Base-by-base conservation (phyloP, 495 filamentous ascomycete genomes). In the Articulospora tetracladia region DNA sequence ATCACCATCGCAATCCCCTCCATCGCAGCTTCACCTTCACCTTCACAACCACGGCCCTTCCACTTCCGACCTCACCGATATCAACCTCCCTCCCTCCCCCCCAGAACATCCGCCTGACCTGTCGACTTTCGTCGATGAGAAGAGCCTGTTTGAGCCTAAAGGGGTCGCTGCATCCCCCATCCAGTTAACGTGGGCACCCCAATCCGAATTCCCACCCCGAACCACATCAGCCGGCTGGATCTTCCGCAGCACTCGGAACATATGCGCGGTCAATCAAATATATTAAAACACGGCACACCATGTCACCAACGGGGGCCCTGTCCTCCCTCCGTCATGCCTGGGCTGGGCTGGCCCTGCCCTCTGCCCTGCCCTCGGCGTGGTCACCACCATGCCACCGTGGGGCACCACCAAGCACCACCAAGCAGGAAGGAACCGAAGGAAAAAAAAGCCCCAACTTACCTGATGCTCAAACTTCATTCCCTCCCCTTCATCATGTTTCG, bases 261-360 rank as follows among this genome's bases (percentile, higher is more conserved):
- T 44, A 44, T 44, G 39, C 39, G 39, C 39, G 39, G 39, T 44
- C 39, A 44, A 44, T 44, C 39, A 44, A 44, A 44, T 44, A 44
- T 44, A 44, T 44, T 44, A 44, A 44, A 44, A 44, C 39, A 8
- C 39, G 39, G 39, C 39, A 44, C 39, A 44, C 39, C 39, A 44
- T 44, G 7, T 44, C 10, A n/a, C 39, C 39, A n/a, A n/a, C n/a
- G n/a, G n/a, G n/a, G n/a, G n/a, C n/a, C n/a, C n/a, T n/a, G n/a
- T n/a, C n/a, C 17, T 7, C 8, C 39, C 39, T 44, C 39, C 39
- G 39, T 44, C 39, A 44, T 19, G 39, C 39, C 39, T 44, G 8
- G 4, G 8, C 39, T 44, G n/a, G n/a, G n/a, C n/a, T n/a, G n/a
- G n/a, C n/a, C n/a, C n/a, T n/a, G n/a, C n/a, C n/a, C n/a, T n/a